Percentiles rank a stretch among this genome's conserved stretches.
These are phyloP conservation scores for Fusarium chaquense DNA, from an alignment of 2,329 filamentous ascomycete genomes.

Conservation along the genomic window DNA sequence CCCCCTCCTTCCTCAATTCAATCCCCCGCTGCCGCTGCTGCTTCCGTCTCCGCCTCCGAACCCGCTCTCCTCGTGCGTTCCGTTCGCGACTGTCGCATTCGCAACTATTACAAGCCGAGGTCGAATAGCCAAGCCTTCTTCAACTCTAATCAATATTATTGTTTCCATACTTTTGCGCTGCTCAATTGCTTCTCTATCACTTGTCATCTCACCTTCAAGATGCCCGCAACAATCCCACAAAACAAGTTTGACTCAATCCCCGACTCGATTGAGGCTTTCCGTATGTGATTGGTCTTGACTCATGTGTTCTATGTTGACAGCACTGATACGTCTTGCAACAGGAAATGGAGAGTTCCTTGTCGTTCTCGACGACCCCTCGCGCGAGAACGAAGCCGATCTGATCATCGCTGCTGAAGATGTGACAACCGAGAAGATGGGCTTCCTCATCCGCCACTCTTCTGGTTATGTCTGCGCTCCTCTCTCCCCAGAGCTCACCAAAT, in stretches of 20 bases:
- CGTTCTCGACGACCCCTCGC: slow-evolving; percentile 89
- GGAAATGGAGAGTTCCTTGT: slow-evolving; percentile 92
- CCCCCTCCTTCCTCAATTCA: slow-evolving; percentile 26
- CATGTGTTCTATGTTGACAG: background rate
- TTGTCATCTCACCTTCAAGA: slow-evolving; percentile 46
- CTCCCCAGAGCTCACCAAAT: slow-evolving; percentile 73
- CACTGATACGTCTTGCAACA: slow-evolving; percentile 50
- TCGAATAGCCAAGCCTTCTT: slow-evolving; percentile 20
- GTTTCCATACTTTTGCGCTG: background rate
- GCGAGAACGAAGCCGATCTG: slow-evolving; percentile 98
- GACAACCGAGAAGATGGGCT: slow-evolving; percentile 92
- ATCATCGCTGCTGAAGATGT: slow-evolving; percentile 91
- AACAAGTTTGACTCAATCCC: slow-evolving; percentile 74
- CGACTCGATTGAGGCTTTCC: slow-evolving; percentile 72
- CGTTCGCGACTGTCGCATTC: slow-evolving; percentile 37
- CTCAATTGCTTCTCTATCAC: slow-evolving; percentile 8
- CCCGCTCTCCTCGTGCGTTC: slow-evolving; percentile 39
- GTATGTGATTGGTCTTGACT: slow-evolving; percentile 57
- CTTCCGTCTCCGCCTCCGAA: slow-evolving; percentile 41
- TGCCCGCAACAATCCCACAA: slow-evolving; percentile 64
- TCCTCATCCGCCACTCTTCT: slow-evolving; percentile 91
- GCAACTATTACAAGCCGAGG: slow-evolving; percentile 38
- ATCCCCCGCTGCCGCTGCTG: slow-evolving; percentile 28
- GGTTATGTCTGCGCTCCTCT: slow-evolving; percentile 94
- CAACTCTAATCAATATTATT: slow-evolving; percentile 7